Evolutionary conservation across 1,139 yeast species (phyloP).

Genomic region (Suhomyces taliae): DNA sequence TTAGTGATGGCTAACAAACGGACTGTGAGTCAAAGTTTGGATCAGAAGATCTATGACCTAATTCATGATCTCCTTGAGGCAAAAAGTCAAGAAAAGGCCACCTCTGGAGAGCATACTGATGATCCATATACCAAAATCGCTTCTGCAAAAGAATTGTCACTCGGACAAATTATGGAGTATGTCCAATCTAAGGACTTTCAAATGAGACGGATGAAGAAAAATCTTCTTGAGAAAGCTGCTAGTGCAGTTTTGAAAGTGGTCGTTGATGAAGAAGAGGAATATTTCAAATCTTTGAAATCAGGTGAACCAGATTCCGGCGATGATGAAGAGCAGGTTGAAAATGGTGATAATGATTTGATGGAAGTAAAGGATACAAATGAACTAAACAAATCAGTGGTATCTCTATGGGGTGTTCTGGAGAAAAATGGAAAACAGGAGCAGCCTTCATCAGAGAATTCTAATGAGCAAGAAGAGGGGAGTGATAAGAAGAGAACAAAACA

Average conservation of each 20-base stretch:
- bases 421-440: slow-evolving; percentile 7
- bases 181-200: slow-evolving; percentile 62
- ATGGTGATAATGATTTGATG: slow-evolving; percentile 55
- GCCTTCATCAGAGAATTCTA: slow-evolving; percentile 10
- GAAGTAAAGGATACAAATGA: slow-evolving; percentile 58
- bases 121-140: slow-evolving; percentile 48
- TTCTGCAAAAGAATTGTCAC: slow-evolving; percentile 57
- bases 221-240: slow-evolving; percentile 55
- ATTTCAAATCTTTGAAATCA: slow-evolving; percentile 30
- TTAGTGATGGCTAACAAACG: slow-evolving; percentile 16
- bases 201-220: slow-evolving; percentile 65
- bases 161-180: slow-evolving; percentile 52
- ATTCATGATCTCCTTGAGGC: slow-evolving; percentile 54
- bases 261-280: slow-evolving; percentile 42
- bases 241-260: slow-evolving; percentile 52
- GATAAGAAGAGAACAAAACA: slow-evolving; percentile 34
- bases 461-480: slow-evolving; percentile 16
- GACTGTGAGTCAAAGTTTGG: slow-evolving; percentile 36
- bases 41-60: slow-evolving; percentile 50
- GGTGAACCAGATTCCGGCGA: slow-evolving; percentile 24
- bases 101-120: slow-evolving; percentile 15
- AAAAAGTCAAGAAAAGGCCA: slow-evolving; percentile 38
- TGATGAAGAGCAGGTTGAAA: slow-evolving; percentile 15
- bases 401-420: slow-evolving; percentile 55
- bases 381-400: slow-evolving; percentile 74